Conservation (phyloP, 1,284 basidiomycete species). For the Laetiporus sulphureus region DNA sequence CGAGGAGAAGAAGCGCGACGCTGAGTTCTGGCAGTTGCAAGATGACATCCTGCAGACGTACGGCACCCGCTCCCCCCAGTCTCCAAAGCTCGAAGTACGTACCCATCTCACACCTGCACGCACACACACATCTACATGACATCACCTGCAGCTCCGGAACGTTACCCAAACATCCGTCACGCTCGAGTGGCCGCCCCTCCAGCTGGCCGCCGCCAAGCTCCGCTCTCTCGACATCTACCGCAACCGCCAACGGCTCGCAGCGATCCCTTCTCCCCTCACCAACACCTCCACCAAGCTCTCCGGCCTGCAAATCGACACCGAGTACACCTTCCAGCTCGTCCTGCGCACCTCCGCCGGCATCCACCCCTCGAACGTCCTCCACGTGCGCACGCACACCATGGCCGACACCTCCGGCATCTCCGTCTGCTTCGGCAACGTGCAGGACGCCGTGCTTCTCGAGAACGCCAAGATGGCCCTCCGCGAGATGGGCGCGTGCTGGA, state of each 20-base stretch:
- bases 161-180: constrained; percentile 93
- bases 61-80: constrained; percentile 60
- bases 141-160: constrained; percentile 64
- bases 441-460: constrained; percentile 69
- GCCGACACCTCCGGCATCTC: constrained; percentile 88
- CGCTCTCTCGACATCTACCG: constrained; percentile 87
- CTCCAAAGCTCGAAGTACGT: constrained; percentile 68
- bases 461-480: constrained; percentile 71
- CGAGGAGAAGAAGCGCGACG: constrained; percentile 77
- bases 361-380: constrained; percentile 76
- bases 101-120: too few relatives aligned
- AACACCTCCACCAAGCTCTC: constrained; percentile 90
- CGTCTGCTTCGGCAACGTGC: constrained; percentile 86
- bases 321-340: constrained; percentile 90
- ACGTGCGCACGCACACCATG: constrained; percentile 87
- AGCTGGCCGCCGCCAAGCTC: constrained; percentile 80
- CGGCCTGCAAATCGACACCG: constrained; percentile 80
- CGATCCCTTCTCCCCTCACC: constrained; percentile 73
- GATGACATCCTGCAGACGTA: constrained; percentile 71
- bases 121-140: too few relatives aligned
- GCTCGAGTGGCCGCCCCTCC: constrained; percentile 84
- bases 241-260: constrained; percentile 81
- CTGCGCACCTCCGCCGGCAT: constrained; percentile 87
- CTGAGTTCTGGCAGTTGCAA: constrained; percentile 81
- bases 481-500: constrained; percentile 85